Percentiles rank a stretch among this genome's conserved stretches.
Conservation (phyloP, 176 grass and related monocot species). For the Carex parvula region DNA sequence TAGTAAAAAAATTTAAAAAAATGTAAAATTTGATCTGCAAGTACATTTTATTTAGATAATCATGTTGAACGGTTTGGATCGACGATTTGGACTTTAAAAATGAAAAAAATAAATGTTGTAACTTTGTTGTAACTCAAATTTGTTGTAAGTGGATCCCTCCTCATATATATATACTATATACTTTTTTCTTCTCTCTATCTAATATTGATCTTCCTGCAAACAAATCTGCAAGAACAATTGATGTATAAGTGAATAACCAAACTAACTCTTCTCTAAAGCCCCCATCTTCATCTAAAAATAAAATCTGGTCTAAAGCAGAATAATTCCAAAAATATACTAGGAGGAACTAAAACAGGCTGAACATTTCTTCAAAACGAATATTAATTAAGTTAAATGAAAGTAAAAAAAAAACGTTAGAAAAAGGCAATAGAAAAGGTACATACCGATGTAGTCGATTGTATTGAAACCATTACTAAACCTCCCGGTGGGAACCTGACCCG, state of each 20-base stretch:
- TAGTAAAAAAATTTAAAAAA: no score
- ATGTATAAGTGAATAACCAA: not conserved
- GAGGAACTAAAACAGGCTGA: not conserved
- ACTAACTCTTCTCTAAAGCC: not conserved
- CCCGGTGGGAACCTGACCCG: slow-evolving; percentile 4
- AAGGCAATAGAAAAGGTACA: not conserved
- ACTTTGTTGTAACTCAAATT: no score
- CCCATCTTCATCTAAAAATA: no score
- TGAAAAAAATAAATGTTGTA: no score
- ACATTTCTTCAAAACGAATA: not conserved
- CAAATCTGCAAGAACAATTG: not conserved
- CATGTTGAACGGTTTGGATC: no score
- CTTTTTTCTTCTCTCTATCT: not conserved
- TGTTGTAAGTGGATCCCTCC: no score
- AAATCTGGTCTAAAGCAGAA: not conserved
- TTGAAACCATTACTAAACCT: slow-evolving; percentile 40
- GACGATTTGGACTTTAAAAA: no score
- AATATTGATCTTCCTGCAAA: not conserved
- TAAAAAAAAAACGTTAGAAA: not conserved
- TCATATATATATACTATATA: not conserved
- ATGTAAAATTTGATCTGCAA: no score
- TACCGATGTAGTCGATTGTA: slow-evolving; percentile 32
- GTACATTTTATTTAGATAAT: no score
- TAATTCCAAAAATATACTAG: not conserved
- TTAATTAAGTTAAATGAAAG: not conserved